Evolutionary conservation across 805 yeast species (phyloP), one percentile per base, ranked within the genome.

Genomic region (Diddensiella santjacobensis): DNA sequence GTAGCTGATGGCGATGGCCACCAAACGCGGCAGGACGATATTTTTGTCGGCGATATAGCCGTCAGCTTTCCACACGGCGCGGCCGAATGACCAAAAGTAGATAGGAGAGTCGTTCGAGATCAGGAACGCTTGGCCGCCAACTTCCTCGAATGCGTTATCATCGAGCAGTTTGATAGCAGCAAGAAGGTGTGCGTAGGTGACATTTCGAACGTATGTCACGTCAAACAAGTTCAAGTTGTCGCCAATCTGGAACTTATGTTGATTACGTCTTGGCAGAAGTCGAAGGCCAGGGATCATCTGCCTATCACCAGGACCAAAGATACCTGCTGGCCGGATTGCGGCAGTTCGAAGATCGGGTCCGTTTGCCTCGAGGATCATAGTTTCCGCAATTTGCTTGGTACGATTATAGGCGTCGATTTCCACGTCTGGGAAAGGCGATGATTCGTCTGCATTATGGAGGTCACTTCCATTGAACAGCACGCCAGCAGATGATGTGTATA

Each of bases 151-250:
- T 2, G 47, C 37, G 13, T 36, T 23, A 2, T 77, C 70, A 48
- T 78, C 71, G 17, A 87, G 66, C 17, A 90, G 65, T 65, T 82
- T 82, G 60, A 84, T 71, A 3, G 96, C 95, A 1, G 98, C 99
- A 44, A 93, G 71, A 6, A 91, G 91, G 65, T 93, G 99, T 6
- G 97, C 84, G 67, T 89, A 95, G 0, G 99, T 98, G 35, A 95
- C 98, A 67, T 93, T 93, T 10, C 97, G 98, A n/a, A 84, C 98
- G 62, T 89, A 93, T 0, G 98, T 88, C 87, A 96, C 90, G 65
- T 93, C 99, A 60, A 91, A 93, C 48, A 93, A 69, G 63, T 93
- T 93, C 65, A 86, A 81, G 69, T 93, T 93, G 64, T 88, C 95
- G 56, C 99, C 99, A 42, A 93, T 74, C 69, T 93, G 99, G 67